A percentile compares a stretch with the other conserved stretches of the same genome.
Conservation (phyloP, 352 stramenopile species). For the Pythium rhizo-oryzae region DNA sequence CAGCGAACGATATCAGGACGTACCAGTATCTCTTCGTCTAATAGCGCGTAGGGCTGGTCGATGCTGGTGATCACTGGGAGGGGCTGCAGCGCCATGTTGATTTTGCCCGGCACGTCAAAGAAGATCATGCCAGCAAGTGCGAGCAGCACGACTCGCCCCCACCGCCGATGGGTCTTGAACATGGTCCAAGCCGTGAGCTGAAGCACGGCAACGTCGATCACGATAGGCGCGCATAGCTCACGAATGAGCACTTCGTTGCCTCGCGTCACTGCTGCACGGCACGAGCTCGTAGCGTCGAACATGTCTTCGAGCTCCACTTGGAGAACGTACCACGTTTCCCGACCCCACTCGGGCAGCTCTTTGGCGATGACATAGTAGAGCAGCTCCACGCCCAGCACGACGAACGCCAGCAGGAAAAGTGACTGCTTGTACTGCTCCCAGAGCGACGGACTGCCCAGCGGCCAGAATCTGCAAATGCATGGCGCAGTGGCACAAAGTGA, state of each 20-base stretch:
- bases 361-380: slow-evolving; percentile 68
- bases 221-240: slow-evolving; percentile 59
- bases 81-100: slow-evolving; percentile 62
- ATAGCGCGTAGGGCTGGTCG: slow-evolving; percentile 68
- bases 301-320: slow-evolving; percentile 45
- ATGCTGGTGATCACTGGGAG: slow-evolving; percentile 55
- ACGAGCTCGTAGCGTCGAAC: slow-evolving; percentile 37
- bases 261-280: slow-evolving; percentile 44
- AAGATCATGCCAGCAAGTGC: slow-evolving; percentile 47
- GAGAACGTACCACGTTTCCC: slow-evolving; percentile 42
- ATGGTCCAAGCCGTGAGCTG: slow-evolving; percentile 46
- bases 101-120: slow-evolving; percentile 45
- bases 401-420: slow-evolving; percentile 49
- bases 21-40: slow-evolving; percentile 75
- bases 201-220: slow-evolving; percentile 50
- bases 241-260: slow-evolving; percentile 50
- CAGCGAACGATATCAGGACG: background rate
- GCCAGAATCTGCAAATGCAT: slow-evolving; percentile 55
- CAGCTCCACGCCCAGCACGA: slow-evolving; percentile 46
- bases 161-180: slow-evolving; percentile 57
- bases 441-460: slow-evolving; percentile 61
- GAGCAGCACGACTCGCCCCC: slow-evolving; percentile 53
- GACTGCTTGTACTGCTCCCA: slow-evolving; percentile 47
- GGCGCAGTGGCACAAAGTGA: background rate
- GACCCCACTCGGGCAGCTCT: slow-evolving; percentile 53